phyloP scores from a whole-genome alignment of 78 protist genomes.

The Dictyostelium intermedium region DNA sequence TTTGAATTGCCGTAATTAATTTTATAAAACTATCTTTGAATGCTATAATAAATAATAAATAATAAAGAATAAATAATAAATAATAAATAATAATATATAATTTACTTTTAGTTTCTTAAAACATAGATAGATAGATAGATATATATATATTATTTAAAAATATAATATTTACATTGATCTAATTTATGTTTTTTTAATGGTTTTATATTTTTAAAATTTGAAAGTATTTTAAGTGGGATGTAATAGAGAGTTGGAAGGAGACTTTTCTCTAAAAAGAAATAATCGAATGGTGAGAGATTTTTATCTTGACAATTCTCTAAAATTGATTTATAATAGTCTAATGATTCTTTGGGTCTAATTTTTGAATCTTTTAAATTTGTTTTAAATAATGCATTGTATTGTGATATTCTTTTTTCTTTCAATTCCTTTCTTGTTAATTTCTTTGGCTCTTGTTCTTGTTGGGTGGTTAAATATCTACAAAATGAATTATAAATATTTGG shows the following conservation, averaged over 20 bases:
- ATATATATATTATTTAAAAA: too few species aligned
- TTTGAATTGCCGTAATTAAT: conserved; percentile 31
- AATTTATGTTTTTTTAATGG: conserved; percentile 1
- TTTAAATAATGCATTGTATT: neutral
- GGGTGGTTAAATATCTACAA: neutral
- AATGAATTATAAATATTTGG: neutral
- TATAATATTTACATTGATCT: neutral
- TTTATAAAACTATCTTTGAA: conserved; percentile 7
- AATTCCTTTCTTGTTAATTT: neutral
- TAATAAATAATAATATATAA: neutral
- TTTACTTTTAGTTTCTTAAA: too few species aligned
- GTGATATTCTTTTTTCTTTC: neutral
- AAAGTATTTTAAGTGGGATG: neutral
- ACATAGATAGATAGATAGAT: too few species aligned
- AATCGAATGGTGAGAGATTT: neutral
- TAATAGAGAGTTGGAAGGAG: neutral
- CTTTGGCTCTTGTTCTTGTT: neutral
- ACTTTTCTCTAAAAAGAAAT: neutral
- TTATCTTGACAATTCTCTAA: neutral
- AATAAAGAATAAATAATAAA: neutral
- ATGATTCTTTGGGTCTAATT: conserved; percentile 6
- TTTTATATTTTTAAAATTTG: neutral
- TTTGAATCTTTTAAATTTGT: neutral
- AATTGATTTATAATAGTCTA: neutral
- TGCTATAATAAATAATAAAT: neutral